A percentile compares a stretch with the other conserved stretches of the same genome.
Evolutionary conservation across 768 basidiomycete genomes (phyloP).

Genomic region (Boletellus emodensis): DNA sequence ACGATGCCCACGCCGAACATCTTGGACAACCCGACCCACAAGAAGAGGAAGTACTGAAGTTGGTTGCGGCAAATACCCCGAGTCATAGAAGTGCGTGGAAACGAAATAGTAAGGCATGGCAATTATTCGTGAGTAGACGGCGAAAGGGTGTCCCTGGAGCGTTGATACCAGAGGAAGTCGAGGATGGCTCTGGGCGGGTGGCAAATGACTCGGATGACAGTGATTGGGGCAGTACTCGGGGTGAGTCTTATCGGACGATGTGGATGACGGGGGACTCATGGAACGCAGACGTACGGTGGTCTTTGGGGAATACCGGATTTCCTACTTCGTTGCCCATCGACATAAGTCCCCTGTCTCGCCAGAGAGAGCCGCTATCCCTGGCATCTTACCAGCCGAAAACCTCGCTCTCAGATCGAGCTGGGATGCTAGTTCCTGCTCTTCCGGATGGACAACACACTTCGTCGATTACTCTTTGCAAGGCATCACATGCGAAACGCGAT

Average conservation of each 20-base stretch:
- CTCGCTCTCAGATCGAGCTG: slow-evolving; percentile 38
- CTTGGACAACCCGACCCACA: slow-evolving; percentile 33
- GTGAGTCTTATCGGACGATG: slow-evolving; percentile 15
- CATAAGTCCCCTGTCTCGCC: slow-evolving; percentile 40
- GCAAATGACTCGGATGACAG: slow-evolving; percentile 17
- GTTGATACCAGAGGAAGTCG: slow-evolving; percentile 35
- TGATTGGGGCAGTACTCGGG: slow-evolving; percentile 25
- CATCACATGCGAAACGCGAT: slow-evolving; percentile 67
- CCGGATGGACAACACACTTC: slow-evolving; percentile 28
- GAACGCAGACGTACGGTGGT: slow-evolving; percentile 23
- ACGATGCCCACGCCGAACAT: slow-evolving; percentile 14
- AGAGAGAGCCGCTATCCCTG: slow-evolving; percentile 41
- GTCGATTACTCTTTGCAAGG: slow-evolving; percentile 52
- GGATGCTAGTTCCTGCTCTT: slow-evolving; percentile 28
- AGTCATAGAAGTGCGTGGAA: slow-evolving; percentile 73
- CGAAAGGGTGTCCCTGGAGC: slow-evolving; percentile 27
- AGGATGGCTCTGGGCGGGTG: slow-evolving; percentile 24
- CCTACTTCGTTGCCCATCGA: slow-evolving; percentile 61
- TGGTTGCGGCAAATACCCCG: slow-evolving; percentile 66
- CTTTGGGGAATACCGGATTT: slow-evolving; percentile 33
- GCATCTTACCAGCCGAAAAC: slow-evolving; percentile 58
- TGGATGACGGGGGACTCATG: slow-evolving; percentile 6
- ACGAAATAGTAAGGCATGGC: slow-evolving; percentile 61
- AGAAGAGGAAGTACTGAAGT: slow-evolving; percentile 52
- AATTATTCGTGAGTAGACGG: slow-evolving; percentile 46